Base-by-base conservation (phyloP, 352 stramenopile species). In the Vaucheria bursata region DNA sequence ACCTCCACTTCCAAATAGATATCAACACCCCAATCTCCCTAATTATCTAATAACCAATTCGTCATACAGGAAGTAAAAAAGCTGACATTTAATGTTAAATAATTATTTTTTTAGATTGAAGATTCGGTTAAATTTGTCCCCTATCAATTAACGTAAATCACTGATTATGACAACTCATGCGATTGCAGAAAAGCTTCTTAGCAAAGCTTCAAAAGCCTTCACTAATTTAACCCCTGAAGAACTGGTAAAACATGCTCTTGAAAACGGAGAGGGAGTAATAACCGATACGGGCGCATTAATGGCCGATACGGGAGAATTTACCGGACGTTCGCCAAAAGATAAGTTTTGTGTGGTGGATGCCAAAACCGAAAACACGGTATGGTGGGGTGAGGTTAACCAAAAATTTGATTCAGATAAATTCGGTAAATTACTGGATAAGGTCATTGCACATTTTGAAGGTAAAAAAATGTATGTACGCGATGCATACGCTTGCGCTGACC, bases 251-350 rank as follows among this genome's bases (percentile, higher is more conserved):
- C 94, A 98, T 84, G 94, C 98, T 88, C 86, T 92, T 32, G 87
- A 85, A 50, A 97, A 98, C 87, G 91, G 93, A 35, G 94, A 98
- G 87, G 90, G 65, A 59, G 88, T 79, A 36, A 39, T 84, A 25
- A 78, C 74, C 32, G 45, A 29, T 32, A 86, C 86, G 39, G 81
- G 79, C 80, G 97, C 94, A 67, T 98, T 97, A 85, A 91, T 90
- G 35, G 95, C 98, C 66, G 94, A 98, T 85, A 99, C 95, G 68
- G 95, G 95, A 78, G 97, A 97, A 85, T 99, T 97, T 88, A 98
- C 95, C 25, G 95, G 95, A 77, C 92, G 95, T 70, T 98, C 92
- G 82, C 95, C 95, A 72, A 97, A 97, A 88, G 95, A 99, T 88
- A 98, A 98, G 87, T 99, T 92, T 87, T 92, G 98, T 74, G 95